These are phyloP conservation scores for Wickerhamiella pararugosa DNA, from an alignment of 1,139 yeast species.

Conservation along the genomic window DNA sequence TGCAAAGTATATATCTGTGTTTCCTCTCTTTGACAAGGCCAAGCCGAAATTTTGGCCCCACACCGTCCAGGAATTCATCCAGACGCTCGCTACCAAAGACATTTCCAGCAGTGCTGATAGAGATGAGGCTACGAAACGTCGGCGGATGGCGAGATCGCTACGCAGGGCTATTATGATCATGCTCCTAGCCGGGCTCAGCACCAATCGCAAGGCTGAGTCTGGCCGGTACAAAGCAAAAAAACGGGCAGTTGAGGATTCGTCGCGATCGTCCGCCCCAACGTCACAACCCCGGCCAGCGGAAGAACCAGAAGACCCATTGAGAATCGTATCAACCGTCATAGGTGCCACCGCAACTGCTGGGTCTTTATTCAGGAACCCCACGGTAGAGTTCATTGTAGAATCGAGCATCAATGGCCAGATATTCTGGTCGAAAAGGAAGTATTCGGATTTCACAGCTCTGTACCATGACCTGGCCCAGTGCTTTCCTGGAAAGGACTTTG, in stretches of 20 bases:
- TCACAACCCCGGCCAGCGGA: neutral
- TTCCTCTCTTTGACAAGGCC: constrained; percentile 54
- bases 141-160: constrained; percentile 43
- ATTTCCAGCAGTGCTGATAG: constrained; percentile 59
- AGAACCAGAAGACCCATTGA: neutral
- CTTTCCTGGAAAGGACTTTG: constrained; percentile 59
- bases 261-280: neutral
- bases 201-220: constrained; percentile 22
- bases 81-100: constrained; percentile 54
- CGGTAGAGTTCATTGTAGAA: constrained; percentile 22
- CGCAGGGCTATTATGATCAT: constrained; percentile 48
- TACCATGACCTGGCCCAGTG: constrained; percentile 35
- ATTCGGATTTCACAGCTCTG: constrained; percentile 47
- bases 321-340: too few species aligned
- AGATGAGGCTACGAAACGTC: constrained; percentile 59
- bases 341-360: neutral
- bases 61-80: constrained; percentile 67
- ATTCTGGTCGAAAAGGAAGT: constrained; percentile 44
- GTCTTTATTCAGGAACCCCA: constrained; percentile 18
- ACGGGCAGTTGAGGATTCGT: neutral
- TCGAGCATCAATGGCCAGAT: constrained; percentile 15
- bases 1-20: constrained; percentile 41
- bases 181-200: constrained; percentile 60
- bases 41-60: constrained; percentile 57
- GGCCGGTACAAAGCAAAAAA: neutral